Evolutionary conservation across 2,329 filamentous ascomycete species (phyloP), one percentile per base, ranked within the genome.

Genomic region (Pyrenochaeta sp.): DNA sequence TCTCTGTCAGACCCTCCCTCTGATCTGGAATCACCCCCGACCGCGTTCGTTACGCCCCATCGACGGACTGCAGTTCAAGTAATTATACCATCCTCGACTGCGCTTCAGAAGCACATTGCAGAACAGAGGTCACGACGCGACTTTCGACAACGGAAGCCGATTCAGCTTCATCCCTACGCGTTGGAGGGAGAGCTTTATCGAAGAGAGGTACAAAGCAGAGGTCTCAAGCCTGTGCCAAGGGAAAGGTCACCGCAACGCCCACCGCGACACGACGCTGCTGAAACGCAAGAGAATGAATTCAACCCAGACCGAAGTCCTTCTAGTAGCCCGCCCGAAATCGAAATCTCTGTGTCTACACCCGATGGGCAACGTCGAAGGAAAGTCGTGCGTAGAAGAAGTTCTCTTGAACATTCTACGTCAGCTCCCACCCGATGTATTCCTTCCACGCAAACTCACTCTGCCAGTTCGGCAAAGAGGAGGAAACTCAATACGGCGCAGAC

Each of bases 151-250:
- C 69, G 80, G 9, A 80, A 79, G 41, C 76, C 79, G 12, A 80
- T 80, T 41, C 80, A 82, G 57, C 60, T 82, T 23, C 78, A 82
- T 67, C 80, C 80, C 2, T 82, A 81, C 54, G 61, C 77, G 18
- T 58, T 80, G 18, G 80, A 82, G 43, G 73, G 73, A 17, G 76
- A 79, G 44, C 65, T 72, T 31, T 81, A 82, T 57, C 72, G 76
- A 20, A 73, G 73, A 52, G 74, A 77, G 43, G 75, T 77, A 27
- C 74, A 75, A 57, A 75, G 76, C 37, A 68, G 77, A 49, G 80
- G 80, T 2, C 58, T 81, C 11, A 75, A 71, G 45, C 80, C 80
- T 3, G 72, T 82, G 12, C 68, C 69, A 7, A 56, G 78, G 33
- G 64, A 52, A 17, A 52, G 66, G 33, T 73, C 72, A 15, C 67